phyloP scores from a whole-genome alignment of 441 rosid species.

The Metrosideros polymorpha region DNA sequence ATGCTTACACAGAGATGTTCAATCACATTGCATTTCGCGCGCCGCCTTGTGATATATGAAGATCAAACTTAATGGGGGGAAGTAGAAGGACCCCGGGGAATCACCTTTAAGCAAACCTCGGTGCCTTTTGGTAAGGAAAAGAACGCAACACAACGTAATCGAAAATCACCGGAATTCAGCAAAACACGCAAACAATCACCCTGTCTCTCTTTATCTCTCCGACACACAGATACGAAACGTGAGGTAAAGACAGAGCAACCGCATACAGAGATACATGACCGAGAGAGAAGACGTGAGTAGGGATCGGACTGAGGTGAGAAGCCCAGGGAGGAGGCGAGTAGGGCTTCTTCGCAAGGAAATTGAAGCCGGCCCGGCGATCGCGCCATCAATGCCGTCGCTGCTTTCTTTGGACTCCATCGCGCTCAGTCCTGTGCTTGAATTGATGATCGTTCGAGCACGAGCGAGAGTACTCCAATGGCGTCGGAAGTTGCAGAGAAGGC shows the following conservation, averaged over 20 bases:
- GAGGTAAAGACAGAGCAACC: background rate
- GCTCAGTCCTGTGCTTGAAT: background rate
- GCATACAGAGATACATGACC: slow-evolving; percentile 62
- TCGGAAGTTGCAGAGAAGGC: background rate
- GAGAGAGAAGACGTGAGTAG: slow-evolving; percentile 64
- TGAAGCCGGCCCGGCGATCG: slow-evolving; percentile 11
- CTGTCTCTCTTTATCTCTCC: no score
- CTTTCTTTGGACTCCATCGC: background rate
- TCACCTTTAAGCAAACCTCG: slow-evolving; percentile 82
- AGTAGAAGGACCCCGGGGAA: background rate
- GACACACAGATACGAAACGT: no score
- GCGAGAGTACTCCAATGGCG: background rate
- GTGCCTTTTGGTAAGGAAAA: slow-evolving; percentile 46
- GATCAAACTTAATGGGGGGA: background rate
- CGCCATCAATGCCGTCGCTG: background rate
- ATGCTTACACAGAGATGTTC: background rate
- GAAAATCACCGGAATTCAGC: background rate
- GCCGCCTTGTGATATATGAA: background rate
- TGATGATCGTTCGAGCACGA: background rate
- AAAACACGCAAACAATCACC: no score
- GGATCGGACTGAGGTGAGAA: slow-evolving; percentile 58
- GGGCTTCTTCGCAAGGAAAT: slow-evolving; percentile 46
- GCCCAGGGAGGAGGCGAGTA: slow-evolving; percentile 88
- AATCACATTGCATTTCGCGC: background rate
- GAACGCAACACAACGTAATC: background rate